Conservation (phyloP, 148 eudicot species). For the Chenopodium berlandieri region DNA sequence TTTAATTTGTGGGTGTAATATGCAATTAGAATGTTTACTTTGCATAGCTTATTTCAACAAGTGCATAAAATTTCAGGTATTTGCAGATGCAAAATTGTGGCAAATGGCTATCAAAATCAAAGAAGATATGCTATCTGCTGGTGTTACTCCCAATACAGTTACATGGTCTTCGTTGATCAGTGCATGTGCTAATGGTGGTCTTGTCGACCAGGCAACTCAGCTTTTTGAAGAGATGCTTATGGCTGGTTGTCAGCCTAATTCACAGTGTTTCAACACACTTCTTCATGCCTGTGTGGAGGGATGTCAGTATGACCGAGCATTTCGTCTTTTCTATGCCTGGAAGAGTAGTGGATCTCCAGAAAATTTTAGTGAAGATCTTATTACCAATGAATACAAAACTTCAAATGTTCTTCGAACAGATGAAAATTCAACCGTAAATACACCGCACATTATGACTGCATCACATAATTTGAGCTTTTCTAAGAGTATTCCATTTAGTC, state of each 20-base stretch:
- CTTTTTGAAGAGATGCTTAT: slow-evolving; percentile 86
- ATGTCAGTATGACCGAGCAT: slow-evolving; percentile 84
- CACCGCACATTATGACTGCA: slow-evolving; percentile 15
- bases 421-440: slow-evolving; percentile 22
- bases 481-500: slow-evolving; percentile 55
- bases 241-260: slow-evolving; percentile 79
- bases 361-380: slow-evolving; percentile 15
- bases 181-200: slow-evolving; percentile 92
- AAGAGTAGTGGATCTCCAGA: slow-evolving; percentile 44
- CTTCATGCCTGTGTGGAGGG: slow-evolving; percentile 96
- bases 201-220: slow-evolving; percentile 66
- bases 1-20: background rate
- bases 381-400: slow-evolving; percentile 13
- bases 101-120: slow-evolving; percentile 82
- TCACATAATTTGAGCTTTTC: slow-evolving; percentile 37
- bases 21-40: slow-evolving; percentile 7
- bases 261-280: slow-evolving; percentile 79
- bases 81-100: slow-evolving; percentile 93
- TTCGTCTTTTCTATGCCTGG: slow-evolving; percentile 79
- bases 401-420: slow-evolving; percentile 15
- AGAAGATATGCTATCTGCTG: slow-evolving; percentile 88
- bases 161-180: slow-evolving; percentile 94
- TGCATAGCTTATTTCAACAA: slow-evolving; percentile 22
- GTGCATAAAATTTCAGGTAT: slow-evolving; percentile 55
- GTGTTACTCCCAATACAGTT: slow-evolving; percentile 78